Base-by-base conservation (phyloP, 2,329 filamentous ascomycete species). In the Penicillium sp. region DNA sequence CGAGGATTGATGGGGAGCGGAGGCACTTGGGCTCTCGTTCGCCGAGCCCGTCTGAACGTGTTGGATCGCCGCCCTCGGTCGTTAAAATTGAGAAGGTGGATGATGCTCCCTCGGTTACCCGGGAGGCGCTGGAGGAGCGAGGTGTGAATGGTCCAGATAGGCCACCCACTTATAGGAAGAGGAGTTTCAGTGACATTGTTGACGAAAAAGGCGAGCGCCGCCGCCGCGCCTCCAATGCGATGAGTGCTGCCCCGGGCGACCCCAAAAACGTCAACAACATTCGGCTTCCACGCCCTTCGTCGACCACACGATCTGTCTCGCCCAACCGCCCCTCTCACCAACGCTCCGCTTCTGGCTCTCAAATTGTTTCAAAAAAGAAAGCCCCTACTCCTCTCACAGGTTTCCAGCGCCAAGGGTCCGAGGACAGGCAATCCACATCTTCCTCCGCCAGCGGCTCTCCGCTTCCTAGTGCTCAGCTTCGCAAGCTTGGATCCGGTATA, bases 361-460 rank as follows among this genome's bases (percentile, higher is more conserved):
- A 62, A 13, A 50, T 51, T 11, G 47, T 50, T 6, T 48, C 54
- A 9, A 64, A 60, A 45, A 65, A 59, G 45, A 73, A 69, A 43
- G 58, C 61, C 2, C 66, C 68, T 9, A 64, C 71, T 4, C 65
- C 68, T 8, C 50, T 67, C 21, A 64, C 68, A n/a, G 68, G 64
- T 14, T 64, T 61, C 18, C 60, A 56, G 36, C 62, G 70, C 25
- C 70, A 71, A 44, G 59, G 59, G 36, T 74, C 71, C 4, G 71
- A 72, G 49, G 71, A 73, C 43, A 60, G 68, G 13, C 60, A 64
- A 18, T 72, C 69, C 4, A 63, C 66, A 5, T 68, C 66, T n/a
- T 72, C 69, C 8, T 70, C 68, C 15, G 56, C 63, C 3, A 69
- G 67, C 43, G 62, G 67, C 14, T 73, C 71, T 29, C 69, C 71